Conservation (phyloP, 768 basidiomycete genomes). For the Pleurotus tuber-regium region DNA sequence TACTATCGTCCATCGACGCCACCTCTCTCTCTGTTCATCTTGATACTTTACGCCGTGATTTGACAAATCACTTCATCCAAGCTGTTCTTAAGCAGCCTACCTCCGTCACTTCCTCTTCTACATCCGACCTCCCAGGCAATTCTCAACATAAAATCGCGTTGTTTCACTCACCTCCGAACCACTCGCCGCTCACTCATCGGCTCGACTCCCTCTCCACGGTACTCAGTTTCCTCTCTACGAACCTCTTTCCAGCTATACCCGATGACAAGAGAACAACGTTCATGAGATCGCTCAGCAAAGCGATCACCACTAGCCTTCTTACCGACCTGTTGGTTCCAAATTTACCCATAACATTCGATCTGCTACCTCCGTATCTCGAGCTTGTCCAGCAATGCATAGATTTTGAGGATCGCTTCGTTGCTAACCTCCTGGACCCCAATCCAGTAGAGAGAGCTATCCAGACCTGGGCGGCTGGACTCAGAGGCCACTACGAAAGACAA, state of each 20-base stretch:
- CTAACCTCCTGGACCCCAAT: constrained; percentile 47
- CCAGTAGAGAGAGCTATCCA: constrained; percentile 52
- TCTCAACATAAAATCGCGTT: constrained; percentile 47
- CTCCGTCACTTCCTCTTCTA: constrained; percentile 32
- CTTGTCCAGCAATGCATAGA: constrained; percentile 54
- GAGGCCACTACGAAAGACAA: constrained; percentile 76
- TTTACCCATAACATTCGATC: constrained; percentile 63
- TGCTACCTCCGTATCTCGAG: constrained; percentile 60
- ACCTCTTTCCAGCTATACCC: constrained; percentile 60
- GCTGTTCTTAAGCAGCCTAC: constrained; percentile 52
- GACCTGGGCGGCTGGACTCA: constrained; percentile 66
- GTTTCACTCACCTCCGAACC: constrained; percentile 41
- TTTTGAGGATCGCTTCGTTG: constrained; percentile 61
- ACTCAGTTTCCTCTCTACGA: constrained; percentile 59
- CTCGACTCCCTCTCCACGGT: constrained; percentile 56
- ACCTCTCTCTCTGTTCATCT: constrained; percentile 52
- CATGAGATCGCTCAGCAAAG: constrained; percentile 56
- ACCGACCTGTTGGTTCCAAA: constrained; percentile 63
- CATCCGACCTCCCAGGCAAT: constrained; percentile 23
- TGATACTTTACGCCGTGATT: constrained; percentile 61
- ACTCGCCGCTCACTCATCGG: constrained; percentile 34
- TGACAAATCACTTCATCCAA: constrained; percentile 59
- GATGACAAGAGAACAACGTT: constrained; percentile 42
- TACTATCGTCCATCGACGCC: constrained; percentile 59
- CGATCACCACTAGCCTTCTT: constrained; percentile 59